A percentile compares a stretch with the other conserved stretches of the same genome.
Conservation (phyloP, 306 rosid genomes). For the Dicorynia guianensis region DNA sequence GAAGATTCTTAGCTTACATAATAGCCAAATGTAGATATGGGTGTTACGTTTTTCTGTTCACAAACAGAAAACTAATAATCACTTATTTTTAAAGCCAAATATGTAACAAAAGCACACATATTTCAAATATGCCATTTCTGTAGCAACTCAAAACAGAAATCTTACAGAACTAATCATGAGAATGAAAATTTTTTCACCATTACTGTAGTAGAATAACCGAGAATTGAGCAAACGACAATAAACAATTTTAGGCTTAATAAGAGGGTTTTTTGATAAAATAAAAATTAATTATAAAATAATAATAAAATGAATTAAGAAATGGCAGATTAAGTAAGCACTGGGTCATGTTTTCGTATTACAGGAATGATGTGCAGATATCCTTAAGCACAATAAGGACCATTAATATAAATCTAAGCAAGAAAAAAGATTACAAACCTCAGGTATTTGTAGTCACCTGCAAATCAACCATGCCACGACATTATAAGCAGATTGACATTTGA, state of each 20-base stretch:
- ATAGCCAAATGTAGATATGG: background rate
- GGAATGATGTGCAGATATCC: background rate
- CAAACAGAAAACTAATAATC: background rate
- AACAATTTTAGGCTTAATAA: background rate
- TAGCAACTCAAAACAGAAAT: background rate
- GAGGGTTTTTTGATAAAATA: background rate
- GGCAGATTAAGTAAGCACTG: background rate
- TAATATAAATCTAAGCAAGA: conserved; percentile 29
- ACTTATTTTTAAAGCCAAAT: background rate
- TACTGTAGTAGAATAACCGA: background rate
- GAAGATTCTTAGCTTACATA: background rate
- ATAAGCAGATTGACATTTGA: conserved; percentile 27
- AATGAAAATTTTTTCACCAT: background rate
- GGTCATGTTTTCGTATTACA: background rate
- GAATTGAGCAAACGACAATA: background rate
- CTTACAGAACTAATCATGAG: background rate
- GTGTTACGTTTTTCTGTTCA: background rate
- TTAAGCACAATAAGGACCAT: background rate
- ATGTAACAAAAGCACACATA: background rate
- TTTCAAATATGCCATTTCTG: background rate
- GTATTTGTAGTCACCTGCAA: conserved; percentile 87
- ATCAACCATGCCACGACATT: conserved; percentile 8
- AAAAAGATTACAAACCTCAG: conserved; percentile 60
- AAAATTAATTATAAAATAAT: too few relatives aligned
- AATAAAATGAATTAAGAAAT: background rate